phyloP scores from a whole-genome alignment of 805 yeast genomes.

The Hanseniaspora lindneri region DNA sequence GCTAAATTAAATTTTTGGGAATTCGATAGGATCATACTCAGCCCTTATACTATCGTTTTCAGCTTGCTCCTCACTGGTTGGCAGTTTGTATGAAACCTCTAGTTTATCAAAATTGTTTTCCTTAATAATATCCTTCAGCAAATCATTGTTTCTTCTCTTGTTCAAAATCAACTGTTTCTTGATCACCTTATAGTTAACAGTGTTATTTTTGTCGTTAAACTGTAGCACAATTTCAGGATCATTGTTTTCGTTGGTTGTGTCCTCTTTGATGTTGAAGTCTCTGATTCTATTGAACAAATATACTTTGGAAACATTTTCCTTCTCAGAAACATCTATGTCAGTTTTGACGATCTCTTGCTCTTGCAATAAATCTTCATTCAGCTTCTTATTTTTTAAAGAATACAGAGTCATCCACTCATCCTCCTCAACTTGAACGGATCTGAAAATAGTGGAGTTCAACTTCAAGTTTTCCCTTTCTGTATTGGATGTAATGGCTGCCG shows the following conservation, averaged over 20 bases:
- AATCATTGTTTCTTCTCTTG: conserved; percentile 59
- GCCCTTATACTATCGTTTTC: conserved; percentile 48
- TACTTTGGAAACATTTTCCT: conserved; percentile 40
- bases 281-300: conserved; percentile 53
- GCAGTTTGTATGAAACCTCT: conserved; percentile 47
- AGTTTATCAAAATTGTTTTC: conserved; percentile 48
- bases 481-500: conserved; percentile 34
- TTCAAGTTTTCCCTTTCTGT: conserved; percentile 29
- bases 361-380: conserved; percentile 32
- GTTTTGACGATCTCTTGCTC: conserved; percentile 31
- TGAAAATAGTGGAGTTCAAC: conserved; percentile 52
- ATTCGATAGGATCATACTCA: conserved; percentile 61
- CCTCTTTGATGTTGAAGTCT: conserved; percentile 62
- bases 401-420: conserved; percentile 72
- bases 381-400: conserved; percentile 35
- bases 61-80: conserved; percentile 47
- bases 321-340: conserved; percentile 23
- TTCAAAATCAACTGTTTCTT: conserved; percentile 68
- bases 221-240: conserved; percentile 52
- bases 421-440: conserved; percentile 55
- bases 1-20: conserved; percentile 24
- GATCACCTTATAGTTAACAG: conserved; percentile 68
- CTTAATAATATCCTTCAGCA: conserved; percentile 32
- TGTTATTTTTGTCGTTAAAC: conserved; percentile 41
- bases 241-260: conserved; percentile 21